phyloP scores from a whole-genome alignment of 2,329 filamentous ascomycete species.

The Xylariales sp. region DNA sequence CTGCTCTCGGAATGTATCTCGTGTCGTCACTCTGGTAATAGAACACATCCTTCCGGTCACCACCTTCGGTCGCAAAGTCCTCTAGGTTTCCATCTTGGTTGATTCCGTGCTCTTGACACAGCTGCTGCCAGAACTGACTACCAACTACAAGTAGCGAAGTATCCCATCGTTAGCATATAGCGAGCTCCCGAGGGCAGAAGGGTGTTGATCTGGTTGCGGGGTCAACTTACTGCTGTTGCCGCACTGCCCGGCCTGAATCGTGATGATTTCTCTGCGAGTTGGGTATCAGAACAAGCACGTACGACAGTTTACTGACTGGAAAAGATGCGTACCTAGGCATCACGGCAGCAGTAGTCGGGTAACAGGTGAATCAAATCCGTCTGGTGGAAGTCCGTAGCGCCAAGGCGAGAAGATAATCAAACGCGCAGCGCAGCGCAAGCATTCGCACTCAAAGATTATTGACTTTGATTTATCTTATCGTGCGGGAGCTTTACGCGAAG shows the following conservation, averaged over 20 bases:
- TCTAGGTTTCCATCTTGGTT: slow-evolving; percentile 95
- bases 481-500: slow-evolving; percentile 12
- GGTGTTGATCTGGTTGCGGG: slow-evolving; percentile 15
- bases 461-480: slow-evolving; percentile 2
- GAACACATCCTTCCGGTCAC: slow-evolving; percentile 97
- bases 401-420: no score
- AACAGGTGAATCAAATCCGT: neutral
- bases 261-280: slow-evolving; percentile 91
- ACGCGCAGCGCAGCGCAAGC: no score
- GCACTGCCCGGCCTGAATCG: slow-evolving; percentile 97
- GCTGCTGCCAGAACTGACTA: slow-evolving; percentile 97
- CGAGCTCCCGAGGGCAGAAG: no score
- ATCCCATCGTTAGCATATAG: no score
- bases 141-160: slow-evolving; percentile 68
- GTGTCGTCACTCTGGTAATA: slow-evolving; percentile 99
- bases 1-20: slow-evolving; percentile 93
- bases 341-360: slow-evolving; percentile 11
- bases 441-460: no score
- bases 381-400: no score
- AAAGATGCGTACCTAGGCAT: slow-evolving; percentile 24
- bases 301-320: no score
- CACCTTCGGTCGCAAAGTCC: slow-evolving; percentile 95
- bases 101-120: slow-evolving; percentile 97
- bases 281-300: neutral
- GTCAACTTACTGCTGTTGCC: slow-evolving; percentile 89